Evolutionary conservation across 805 yeast genomes (phyloP).

Genomic region (Yarrowia keelungensis): DNA sequence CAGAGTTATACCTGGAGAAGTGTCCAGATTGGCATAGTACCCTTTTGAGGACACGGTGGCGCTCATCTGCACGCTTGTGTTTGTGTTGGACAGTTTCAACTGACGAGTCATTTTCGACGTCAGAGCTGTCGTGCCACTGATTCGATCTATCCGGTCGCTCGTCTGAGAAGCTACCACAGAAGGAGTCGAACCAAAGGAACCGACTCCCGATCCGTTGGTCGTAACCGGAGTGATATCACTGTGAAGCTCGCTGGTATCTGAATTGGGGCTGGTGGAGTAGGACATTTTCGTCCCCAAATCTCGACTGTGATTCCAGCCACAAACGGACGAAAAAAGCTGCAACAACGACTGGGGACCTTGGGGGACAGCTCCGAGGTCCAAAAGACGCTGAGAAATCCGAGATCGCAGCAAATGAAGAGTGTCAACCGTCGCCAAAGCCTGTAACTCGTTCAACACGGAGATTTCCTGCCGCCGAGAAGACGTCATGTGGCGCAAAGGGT

Average conservation of each 20-base stretch:
- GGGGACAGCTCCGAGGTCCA: constrained; percentile 2
- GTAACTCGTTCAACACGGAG: constrained; percentile 4
- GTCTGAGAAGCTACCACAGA: constrained; percentile 4
- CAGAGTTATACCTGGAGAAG: constrained; percentile 2
- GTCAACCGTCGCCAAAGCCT: neutral
- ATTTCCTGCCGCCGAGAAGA: neutral
- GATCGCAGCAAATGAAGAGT: constrained; percentile 10
- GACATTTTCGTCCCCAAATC: too few species aligned
- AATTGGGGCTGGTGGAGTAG: neutral
- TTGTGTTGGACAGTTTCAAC: neutral
- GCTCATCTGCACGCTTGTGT: neutral
- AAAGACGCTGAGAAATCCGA: constrained; percentile 9
- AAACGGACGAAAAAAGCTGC: constrained; percentile 9
- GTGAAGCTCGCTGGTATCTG: constrained; percentile 2
- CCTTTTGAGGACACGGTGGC: constrained; percentile 9
- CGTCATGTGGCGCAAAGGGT: neutral
- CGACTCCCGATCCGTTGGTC: neutral
- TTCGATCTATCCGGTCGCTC: neutral
- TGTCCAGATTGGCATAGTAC: constrained; percentile 15
- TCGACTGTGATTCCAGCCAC: neutral
- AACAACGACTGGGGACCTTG: constrained; percentile 12
- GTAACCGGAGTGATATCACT: constrained; percentile 15
- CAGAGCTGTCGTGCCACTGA: neutral
- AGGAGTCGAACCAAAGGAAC: neutral
- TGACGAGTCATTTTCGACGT: constrained; percentile 7